These are phyloP conservation scores for Quercus variabilis DNA, from an alignment of 306 rosid species.

Conservation along the genomic window DNA sequence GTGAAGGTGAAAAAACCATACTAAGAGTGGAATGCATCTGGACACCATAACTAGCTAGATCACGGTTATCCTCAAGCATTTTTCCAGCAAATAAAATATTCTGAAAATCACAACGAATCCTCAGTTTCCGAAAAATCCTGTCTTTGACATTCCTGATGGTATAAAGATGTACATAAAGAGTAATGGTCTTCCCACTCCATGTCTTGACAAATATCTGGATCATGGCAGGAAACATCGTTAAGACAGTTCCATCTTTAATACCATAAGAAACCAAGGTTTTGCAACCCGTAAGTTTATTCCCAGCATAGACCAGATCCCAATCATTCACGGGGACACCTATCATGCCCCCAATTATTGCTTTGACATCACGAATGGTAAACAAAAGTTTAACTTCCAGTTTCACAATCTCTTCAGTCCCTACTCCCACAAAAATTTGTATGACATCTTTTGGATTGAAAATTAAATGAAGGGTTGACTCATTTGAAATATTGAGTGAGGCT, in stretches of 20 bases:
- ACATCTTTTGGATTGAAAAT: conserved; percentile 9
- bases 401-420: not conserved
- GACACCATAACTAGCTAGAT: not conserved
- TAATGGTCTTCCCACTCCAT: conserved; percentile 5
- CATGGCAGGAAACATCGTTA: not conserved
- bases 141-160: not conserved
- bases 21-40: conserved; percentile 30
- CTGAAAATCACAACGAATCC: not conserved
- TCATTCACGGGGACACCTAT: not conserved
- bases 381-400: not conserved
- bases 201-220: conserved; percentile 24
- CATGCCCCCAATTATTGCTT: conserved; percentile 14
- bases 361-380: conserved; percentile 21
- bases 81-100: not conserved
- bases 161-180: not conserved
- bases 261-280: conserved; percentile 30
- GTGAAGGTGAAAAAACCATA: conserved; percentile 5
- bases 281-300: conserved; percentile 13
- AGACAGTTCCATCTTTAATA: not conserved
- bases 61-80: not conserved
- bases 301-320: not conserved
- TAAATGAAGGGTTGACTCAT: conserved; percentile 15
- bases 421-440: conserved; percentile 2
- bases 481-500: not conserved
- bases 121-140: not conserved